Conservation (phyloP, 1,284 basidiomycete species). For the Xerocomus minutiporus region DNA sequence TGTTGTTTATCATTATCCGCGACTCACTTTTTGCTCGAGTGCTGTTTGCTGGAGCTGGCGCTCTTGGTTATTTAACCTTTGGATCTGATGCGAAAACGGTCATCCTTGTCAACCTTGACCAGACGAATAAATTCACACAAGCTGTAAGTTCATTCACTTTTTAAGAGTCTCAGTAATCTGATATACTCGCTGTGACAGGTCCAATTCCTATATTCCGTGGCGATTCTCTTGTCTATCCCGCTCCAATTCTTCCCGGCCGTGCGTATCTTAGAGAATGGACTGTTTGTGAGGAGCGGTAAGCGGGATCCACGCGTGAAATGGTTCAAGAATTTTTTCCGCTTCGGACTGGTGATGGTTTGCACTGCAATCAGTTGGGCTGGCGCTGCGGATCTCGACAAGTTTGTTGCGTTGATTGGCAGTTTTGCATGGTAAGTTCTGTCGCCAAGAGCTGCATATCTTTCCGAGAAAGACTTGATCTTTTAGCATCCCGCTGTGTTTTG, state of each 20-base stretch:
- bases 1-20: neutral
- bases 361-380: conserved; percentile 79
- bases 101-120: conserved; percentile 91
- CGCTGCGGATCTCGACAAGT: conserved; percentile 92
- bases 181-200: conserved; percentile 38
- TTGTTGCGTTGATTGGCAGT: conserved; percentile 90
- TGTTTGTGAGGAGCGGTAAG: conserved; percentile 92
- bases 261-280: conserved; percentile 93
- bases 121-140: conserved; percentile 84
- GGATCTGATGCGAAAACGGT: conserved; percentile 89
- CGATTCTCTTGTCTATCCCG: conserved; percentile 91
- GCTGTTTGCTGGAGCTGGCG: conserved; percentile 89
- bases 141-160: conserved; percentile 46
- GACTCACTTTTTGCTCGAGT: conserved; percentile 37
- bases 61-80: conserved; percentile 85
- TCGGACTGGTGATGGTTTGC: conserved; percentile 70
- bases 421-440: conserved; percentile 78
- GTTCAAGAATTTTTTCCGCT: conserved; percentile 92
- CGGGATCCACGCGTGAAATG: conserved; percentile 67
- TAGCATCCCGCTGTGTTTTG: conserved; percentile 90
- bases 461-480: conserved; percentile 9
- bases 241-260: conserved; percentile 97
- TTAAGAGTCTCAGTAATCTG: neutral
- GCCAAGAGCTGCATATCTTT: conserved; percentile 4
- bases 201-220: conserved; percentile 86